phyloP scores from a whole-genome alignment of 345 rosid species.

The Iberis pinnata region DNA sequence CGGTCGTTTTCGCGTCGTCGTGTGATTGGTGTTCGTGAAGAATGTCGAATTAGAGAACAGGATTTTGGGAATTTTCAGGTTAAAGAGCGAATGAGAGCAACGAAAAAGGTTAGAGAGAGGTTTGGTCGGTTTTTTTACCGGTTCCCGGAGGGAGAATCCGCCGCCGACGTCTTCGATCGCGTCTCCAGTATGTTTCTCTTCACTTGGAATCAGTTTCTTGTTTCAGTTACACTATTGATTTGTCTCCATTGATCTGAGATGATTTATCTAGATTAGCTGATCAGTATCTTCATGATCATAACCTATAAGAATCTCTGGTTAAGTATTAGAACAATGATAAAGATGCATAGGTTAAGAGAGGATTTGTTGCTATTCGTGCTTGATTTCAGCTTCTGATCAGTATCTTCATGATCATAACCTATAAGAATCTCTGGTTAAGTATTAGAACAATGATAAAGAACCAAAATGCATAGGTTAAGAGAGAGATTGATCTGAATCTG shows the following conservation, averaged over 20 bases:
- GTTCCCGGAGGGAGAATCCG: constrained; percentile 98
- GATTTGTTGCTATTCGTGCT: not conserved
- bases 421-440: not conserved
- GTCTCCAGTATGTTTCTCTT: constrained; percentile 58
- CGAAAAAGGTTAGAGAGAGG: constrained; percentile 59
- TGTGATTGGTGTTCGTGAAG: constrained; percentile 91
- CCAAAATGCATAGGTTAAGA: not conserved
- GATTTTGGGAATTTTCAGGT: constrained; percentile 98
- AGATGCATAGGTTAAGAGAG: not conserved
- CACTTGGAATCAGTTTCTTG: no score
- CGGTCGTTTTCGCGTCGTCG: constrained; percentile 58
- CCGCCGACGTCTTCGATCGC: constrained; percentile 95
- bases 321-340: not conserved
- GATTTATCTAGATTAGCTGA: no score
- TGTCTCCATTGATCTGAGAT: no score
- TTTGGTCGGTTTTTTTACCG: constrained; percentile 87
- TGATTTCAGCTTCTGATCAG: no score
- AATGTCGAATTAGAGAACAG: constrained; percentile 83
- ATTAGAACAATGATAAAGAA: not conserved
- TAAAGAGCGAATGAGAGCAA: constrained; percentile 62
- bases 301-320: not conserved
- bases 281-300: no score
- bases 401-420: no score
- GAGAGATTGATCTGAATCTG: not conserved
- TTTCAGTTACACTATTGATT: no score